A percentile compares a stretch with the other conserved stretches of the same genome.
Conservation (phyloP, 352 stramenopile genomes). For the Globisporangium spinosum region DNA sequence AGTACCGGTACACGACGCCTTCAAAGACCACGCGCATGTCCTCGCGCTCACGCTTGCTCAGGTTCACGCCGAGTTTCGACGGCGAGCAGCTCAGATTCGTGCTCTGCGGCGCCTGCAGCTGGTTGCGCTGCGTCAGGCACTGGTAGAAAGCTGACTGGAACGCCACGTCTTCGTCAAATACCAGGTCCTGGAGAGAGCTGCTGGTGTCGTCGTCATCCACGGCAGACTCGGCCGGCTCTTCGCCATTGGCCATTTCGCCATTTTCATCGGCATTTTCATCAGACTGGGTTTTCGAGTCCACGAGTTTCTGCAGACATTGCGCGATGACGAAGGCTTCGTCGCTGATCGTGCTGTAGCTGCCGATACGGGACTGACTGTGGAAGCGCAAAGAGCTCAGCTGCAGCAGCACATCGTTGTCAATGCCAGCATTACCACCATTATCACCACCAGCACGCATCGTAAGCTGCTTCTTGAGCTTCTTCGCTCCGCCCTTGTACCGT, state of each 20-base stretch:
- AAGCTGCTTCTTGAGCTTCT: not conserved
- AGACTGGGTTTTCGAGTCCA: not conserved
- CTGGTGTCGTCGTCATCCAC: not conserved
- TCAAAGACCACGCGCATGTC: constrained; percentile 54
- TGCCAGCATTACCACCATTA: not conserved
- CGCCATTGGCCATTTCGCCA: not conserved
- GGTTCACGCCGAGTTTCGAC: constrained; percentile 57
- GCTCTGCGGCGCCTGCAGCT: constrained; percentile 42
- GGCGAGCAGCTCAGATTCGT: constrained; percentile 41
- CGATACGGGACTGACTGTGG: constrained; percentile 65
- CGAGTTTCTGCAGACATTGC: constrained; percentile 31
- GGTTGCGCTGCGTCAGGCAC: constrained; percentile 42
- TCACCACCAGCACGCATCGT: constrained; percentile 11
- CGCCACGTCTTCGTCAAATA: constrained; percentile 24
- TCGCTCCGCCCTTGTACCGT: constrained; percentile 15
- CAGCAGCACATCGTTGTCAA: constrained; percentile 20
- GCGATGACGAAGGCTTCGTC: constrained; percentile 45
- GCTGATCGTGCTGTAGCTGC: constrained; percentile 69
- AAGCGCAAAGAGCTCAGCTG: constrained; percentile 41
- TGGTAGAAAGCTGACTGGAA: constrained; percentile 62
- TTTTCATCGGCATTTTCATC: not conserved
- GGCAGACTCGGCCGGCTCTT: not conserved
- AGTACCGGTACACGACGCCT: constrained; percentile 73
- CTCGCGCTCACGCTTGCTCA: constrained; percentile 56
- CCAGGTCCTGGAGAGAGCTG: not conserved